Evolutionary conservation across 2,329 filamentous ascomycete genomes (phyloP), one percentile per base, ranked within the genome.

Genomic region (Penicillium rolfsii): DNA sequence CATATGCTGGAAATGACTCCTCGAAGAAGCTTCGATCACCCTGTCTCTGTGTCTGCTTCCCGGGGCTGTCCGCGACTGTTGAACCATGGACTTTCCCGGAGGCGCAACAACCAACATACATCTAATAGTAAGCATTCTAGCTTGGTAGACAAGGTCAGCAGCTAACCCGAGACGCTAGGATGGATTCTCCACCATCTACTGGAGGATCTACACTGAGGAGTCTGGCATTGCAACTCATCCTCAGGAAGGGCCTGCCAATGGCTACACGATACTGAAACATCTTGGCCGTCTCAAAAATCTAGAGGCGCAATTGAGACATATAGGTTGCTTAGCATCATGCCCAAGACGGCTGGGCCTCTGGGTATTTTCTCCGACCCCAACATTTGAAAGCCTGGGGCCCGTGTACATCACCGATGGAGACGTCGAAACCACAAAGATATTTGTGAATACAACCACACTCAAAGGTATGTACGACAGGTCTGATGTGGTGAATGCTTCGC

Each of bases 11-110:
- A 76, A 70, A 77, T 77, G 75, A 76, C 67, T 72, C 63, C 64
- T 64, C 62, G 67, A 60, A 67, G 64, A 58, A 58, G 45, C 54
- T 54, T 64, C 61, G 64, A 66, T 59, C 60, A 64, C 64, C 66
- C 60, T 63, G 62, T 65, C 67, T 68, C 64, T 67, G 64, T 66
- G 69, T 67, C 66, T 67, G 66, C 64, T 69, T 48, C 64, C 65
- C 66, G 61, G 67, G 64, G 62, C 66, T 69, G 64, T 70, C 62
- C 64, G 67, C 66, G 64, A 62, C 66, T 60, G 52, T 61, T 69
- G 64, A 74, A 76, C 59, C 64, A 80, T 79, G 77, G 77, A 79
- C 66, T 80, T 80, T 70, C 77, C 77, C 61, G 75, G 74, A 64
- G 73, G 71, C 61, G 75, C 75, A 60, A 74, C 73, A 65, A 80